Evolutionary conservation across 768 basidiomycete genomes (phyloP), one percentile per base, ranked within the genome.

Genomic region (Mycena chlorophos): DNA sequence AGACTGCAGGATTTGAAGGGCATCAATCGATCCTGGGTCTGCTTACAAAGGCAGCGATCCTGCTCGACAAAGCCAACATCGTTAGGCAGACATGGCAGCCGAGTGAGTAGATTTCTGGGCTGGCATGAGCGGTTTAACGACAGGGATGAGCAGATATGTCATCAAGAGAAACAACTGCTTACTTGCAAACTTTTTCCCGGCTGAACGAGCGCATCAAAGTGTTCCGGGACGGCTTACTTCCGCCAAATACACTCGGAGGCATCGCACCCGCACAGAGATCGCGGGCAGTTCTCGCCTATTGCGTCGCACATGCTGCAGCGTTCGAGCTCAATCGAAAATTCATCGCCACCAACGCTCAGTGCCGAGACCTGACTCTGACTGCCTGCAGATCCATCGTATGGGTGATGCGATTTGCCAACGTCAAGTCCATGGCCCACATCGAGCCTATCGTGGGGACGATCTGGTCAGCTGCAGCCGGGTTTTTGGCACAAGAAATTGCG

Each of bases 161-260:
- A 0, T 47, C 64, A 20, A n/a, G 56, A 19, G 65, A 65, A 40
- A 57, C 62, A 10, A n/a, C 55, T 19, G 52, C 57, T 4, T 71
- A 69, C 42, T 52, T 46, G 27, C 28, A 56, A 25, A 57, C 59
- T 4, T 68, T 73, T 2, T 51, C 46, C 13, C 57, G 53, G 17
- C 29, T 72, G 47, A 71, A 73, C 34, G 29, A 56, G 16, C 62
- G 68, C 19, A 65, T 71, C 16, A 58, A 52, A 4, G 62, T 55
- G 2, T 57, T 67, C 20, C 58, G 50, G 4, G 49, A 38, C 51
- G 26, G 30, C 30, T 31, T 59, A 19, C 53, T 47, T 5, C 19
- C 49, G 10, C 54, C 50, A 20, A 58, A 38, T 26, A 22, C 51
- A 31, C 19, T 52, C 8, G 51, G 46, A 20, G 27, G 31, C 19